A percentile compares a stretch with the other conserved stretches of the same genome.
Conservation (phyloP, 2,329 filamentous ascomycete species). For the Aspergillus tanneri region DNA sequence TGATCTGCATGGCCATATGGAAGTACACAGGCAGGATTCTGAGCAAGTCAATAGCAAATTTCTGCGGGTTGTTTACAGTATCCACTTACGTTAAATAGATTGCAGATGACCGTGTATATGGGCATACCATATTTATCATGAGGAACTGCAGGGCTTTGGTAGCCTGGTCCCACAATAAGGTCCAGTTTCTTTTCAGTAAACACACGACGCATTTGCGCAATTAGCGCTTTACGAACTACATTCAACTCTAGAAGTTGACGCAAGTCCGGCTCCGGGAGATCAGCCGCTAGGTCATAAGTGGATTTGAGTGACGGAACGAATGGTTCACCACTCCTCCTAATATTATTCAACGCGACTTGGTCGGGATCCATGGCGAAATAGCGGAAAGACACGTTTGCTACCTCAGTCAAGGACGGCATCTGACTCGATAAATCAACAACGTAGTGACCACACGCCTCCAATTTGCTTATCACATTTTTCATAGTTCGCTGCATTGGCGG, state of each 20-base stretch:
- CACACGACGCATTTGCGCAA: conserved; percentile 1
- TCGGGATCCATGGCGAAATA: not conserved
- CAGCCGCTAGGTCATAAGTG: not conserved
- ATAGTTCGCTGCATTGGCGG: conserved; percentile 17
- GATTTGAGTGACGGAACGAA: not conserved
- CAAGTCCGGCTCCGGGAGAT: not conserved
- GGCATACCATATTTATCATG: conserved; percentile 48
- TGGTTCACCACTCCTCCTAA: not conserved
- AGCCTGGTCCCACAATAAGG: conserved; percentile 49
- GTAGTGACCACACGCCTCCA: conserved; percentile 11
- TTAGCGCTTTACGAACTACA: not conserved
- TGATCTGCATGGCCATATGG: conserved; percentile 45
- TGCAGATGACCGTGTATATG: conserved; percentile 47
- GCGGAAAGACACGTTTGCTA: not conserved
- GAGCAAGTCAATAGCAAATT: not conserved
- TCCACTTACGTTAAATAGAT: conserved; percentile 50
- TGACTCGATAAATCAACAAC: not conserved
- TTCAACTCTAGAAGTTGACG: not conserved
- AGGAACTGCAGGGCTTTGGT: conserved; percentile 51
- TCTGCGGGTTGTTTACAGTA: not conserved
- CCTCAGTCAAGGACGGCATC: not conserved
- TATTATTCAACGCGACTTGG: not conserved
- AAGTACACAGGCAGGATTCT: conserved; percentile 52
- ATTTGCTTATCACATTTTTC: conserved; percentile 4
- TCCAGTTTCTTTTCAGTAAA: conserved; percentile 46